A percentile compares a stretch with the other conserved stretches of the same genome.
Conservation (phyloP, 768 basidiomycete species). For the Leccinum barrowsii region DNA sequence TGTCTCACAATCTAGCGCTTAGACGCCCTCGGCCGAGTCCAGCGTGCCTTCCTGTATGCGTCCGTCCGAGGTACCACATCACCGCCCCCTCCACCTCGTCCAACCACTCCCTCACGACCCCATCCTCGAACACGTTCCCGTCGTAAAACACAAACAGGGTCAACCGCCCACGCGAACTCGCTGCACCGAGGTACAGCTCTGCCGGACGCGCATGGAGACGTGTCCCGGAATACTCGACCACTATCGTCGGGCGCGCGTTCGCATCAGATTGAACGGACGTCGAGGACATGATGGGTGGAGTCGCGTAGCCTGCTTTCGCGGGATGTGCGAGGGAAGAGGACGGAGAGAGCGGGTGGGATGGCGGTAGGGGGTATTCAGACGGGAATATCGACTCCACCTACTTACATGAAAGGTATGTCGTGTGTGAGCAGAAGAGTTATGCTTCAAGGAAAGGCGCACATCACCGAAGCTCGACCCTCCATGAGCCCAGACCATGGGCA, state of each 20-base stretch:
- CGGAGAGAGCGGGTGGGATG: conserved; percentile 21
- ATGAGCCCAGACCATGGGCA: conserved; percentile 12
- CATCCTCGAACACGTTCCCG: conserved; percentile 42
- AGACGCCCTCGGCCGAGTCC: no score
- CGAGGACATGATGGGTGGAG: neutral
- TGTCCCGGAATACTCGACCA: conserved; percentile 3
- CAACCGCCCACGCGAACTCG: conserved; percentile 32
- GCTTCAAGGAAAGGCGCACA: conserved; percentile 12
- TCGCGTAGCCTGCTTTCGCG: conserved; percentile 4
- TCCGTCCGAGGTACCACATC: conserved; percentile 29
- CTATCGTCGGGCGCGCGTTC: conserved; percentile 8
- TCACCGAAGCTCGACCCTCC: conserved; percentile 30
- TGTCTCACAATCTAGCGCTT: no score
- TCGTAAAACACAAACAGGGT: conserved; percentile 38
- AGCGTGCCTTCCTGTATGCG: neutral
- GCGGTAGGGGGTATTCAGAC: conserved; percentile 33
- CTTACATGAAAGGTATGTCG: neutral
- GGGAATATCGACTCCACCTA: conserved; percentile 38
- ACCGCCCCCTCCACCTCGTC: conserved; percentile 38
- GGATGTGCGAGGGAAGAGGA: conserved; percentile 13
- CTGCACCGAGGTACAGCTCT: conserved; percentile 43
- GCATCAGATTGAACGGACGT: neutral
- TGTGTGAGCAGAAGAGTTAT: no score
- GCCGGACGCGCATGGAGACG: conserved; percentile 42
- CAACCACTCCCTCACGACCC: conserved; percentile 44